phyloP scores from a whole-genome alignment of 257 asterid species.

The Knoxia roxburghii region DNA sequence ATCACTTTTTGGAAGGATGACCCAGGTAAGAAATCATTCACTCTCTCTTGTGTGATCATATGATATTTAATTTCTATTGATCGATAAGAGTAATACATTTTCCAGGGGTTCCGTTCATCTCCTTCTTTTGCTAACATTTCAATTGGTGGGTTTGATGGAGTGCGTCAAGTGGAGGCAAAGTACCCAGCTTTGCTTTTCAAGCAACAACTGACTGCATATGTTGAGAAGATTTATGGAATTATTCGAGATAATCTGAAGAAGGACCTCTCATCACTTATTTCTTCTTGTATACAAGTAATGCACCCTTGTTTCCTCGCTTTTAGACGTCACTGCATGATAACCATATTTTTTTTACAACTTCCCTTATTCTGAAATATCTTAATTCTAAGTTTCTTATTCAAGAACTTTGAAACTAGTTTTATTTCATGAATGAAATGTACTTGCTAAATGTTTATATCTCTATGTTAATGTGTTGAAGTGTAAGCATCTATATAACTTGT shows the following conservation, averaged over 20 bases:
- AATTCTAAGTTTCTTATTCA: not conserved
- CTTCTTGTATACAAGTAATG: constrained; percentile 61
- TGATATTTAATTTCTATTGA: not conserved
- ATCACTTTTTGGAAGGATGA: constrained; percentile 74
- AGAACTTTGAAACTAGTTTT: not conserved
- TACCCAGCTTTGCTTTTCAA: constrained; percentile 83
- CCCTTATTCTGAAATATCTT: not conserved
- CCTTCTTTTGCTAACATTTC: constrained; percentile 56
- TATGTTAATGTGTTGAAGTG: not conserved
- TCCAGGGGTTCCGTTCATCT: constrained; percentile 64
- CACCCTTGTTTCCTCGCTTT: constrained; percentile 2
- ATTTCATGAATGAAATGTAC: not conserved
- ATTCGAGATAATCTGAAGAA: constrained; percentile 68
- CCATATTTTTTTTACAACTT: not conserved
- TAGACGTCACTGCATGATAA: not conserved
- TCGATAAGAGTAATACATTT: constrained; percentile 3
- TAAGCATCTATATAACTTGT: not conserved
- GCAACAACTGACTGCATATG: constrained; percentile 83
- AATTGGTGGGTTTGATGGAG: constrained; percentile 59
- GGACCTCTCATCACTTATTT: constrained; percentile 49
- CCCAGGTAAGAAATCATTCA: constrained; percentile 37
- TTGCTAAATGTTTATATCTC: not conserved
- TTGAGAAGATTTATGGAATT: constrained; percentile 81
- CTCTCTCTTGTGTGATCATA: not conserved
- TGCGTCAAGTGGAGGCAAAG: constrained; percentile 76